Conservation (phyloP, 352 stramenopile genomes). For the Lagenidium sp. region DNA sequence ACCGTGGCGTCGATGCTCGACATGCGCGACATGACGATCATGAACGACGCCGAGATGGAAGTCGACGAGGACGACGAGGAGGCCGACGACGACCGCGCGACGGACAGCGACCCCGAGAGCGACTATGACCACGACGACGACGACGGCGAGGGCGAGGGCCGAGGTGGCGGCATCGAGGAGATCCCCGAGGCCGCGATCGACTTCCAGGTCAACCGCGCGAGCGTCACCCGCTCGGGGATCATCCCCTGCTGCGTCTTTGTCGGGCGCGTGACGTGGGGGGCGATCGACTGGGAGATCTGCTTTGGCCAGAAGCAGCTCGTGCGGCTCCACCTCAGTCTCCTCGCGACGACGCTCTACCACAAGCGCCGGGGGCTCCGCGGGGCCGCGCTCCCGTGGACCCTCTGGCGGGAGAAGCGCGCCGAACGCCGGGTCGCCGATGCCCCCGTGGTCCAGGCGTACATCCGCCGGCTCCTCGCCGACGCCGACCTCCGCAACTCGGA, state of each 20-base stretch:
- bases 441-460: conserved; percentile 70
- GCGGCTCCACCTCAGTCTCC: conserved; percentile 58
- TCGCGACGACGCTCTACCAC: conserved; percentile 38
- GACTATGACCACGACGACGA: conserved; percentile 29
- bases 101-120: conserved; percentile 29
- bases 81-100: conserved; percentile 31
- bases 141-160: conserved; percentile 21
- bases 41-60: conserved; percentile 13
- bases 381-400: conserved; percentile 62
- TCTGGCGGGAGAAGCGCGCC: conserved; percentile 75
- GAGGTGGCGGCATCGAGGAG: conserved; percentile 40
- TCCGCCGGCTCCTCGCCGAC: conserved; percentile 47
- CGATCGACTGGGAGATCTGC: conserved; percentile 76
- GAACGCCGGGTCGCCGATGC: conserved; percentile 58
- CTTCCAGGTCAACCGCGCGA: conserved; percentile 67
- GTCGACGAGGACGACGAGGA: conserved; percentile 5
- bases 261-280: conserved; percentile 65
- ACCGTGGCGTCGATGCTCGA: conserved; percentile 9
- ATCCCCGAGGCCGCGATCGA: conserved; percentile 67
- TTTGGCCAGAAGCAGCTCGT: conserved; percentile 83
- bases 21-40: conserved; percentile 18
- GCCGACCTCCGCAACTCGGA: conserved; percentile 67
- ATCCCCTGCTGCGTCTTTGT: conserved; percentile 82
- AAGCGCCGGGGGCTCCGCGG: conserved; percentile 30
- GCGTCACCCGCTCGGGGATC: conserved; percentile 49